phyloP scores from a whole-genome alignment of 129 eudicot genomes.

The Mikania micrantha region DNA sequence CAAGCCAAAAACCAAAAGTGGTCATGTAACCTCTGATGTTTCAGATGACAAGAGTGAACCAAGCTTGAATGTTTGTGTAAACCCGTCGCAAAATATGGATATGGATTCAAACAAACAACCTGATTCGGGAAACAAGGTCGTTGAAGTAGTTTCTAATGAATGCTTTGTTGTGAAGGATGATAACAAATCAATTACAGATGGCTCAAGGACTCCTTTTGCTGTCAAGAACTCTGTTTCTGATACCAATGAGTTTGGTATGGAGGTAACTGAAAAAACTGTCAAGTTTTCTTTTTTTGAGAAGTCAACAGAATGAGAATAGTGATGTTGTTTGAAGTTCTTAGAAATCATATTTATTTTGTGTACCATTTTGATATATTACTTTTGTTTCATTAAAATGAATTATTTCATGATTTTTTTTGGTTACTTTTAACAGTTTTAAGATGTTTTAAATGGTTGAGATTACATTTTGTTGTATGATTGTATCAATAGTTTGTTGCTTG shows the following conservation, averaged over 20 bases:
- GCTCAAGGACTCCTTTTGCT: constrained; percentile 36
- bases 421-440: too few species aligned
- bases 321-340: constrained; percentile 13
- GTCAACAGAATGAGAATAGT: constrained; percentile 8
- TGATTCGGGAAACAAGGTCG: not conserved
- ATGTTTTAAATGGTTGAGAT: too few species aligned
- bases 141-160: too few species aligned
- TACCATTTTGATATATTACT: not conserved
- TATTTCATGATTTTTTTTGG: too few species aligned
- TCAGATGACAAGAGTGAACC: constrained; percentile 7
- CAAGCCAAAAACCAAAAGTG: constrained; percentile 11
- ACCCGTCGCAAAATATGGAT: not conserved
- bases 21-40: constrained; percentile 16
- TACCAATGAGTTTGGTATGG: not conserved
- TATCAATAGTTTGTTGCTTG: too few species aligned
- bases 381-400: too few species aligned
- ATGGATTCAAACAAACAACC: not conserved
- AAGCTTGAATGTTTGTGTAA: constrained; percentile 3
- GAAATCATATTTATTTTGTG: constrained; percentile 17
- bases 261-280: constrained; percentile 20
- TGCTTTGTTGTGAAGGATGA: constrained; percentile 3
- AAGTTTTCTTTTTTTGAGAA: constrained; percentile 18
- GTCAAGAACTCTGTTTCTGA: constrained; percentile 26
- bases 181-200: constrained; percentile 17
- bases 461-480: too few species aligned